Percentiles rank a stretch among this genome's conserved stretches.
phyloP scores from a whole-genome alignment of 257 asterid genomes.

The Scutellaria galericulata region DNA sequence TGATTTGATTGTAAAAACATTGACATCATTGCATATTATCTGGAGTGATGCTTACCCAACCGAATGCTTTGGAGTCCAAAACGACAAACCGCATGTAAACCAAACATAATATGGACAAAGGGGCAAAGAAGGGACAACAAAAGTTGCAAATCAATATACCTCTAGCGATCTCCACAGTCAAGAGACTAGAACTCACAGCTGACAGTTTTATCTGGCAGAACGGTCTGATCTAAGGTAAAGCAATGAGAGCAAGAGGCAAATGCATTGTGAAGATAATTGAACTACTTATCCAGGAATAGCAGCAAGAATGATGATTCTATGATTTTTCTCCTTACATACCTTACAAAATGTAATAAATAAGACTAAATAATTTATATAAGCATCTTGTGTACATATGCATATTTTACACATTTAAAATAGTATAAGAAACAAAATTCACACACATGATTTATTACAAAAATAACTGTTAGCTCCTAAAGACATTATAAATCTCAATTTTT shows the following conservation, averaged over 20 bases:
- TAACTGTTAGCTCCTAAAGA: constrained; percentile 22
- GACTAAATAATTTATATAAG: background rate
- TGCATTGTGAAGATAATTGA: background rate
- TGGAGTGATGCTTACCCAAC: background rate
- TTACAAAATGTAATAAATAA: constrained; percentile 4
- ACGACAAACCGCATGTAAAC: constrained; percentile 17
- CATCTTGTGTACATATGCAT: constrained; percentile 1
- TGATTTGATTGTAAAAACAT: background rate
- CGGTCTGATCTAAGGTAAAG: constrained; percentile 16
- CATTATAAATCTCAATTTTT: background rate
- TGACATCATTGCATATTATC: constrained; percentile 19
- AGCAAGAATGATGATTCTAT: constrained; percentile 22
- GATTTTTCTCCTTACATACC: constrained; percentile 16
- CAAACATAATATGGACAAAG: background rate
- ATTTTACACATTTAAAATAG: constrained; percentile 1
- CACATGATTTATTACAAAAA: constrained; percentile 3
- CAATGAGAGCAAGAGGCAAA: constrained; percentile 3
- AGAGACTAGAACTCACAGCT: constrained; percentile 21
- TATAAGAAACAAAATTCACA: constrained; percentile 1
- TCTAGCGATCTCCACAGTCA: constrained; percentile 18
- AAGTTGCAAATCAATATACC: constrained; percentile 6
- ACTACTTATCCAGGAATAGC: constrained; percentile 13
- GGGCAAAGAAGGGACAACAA: background rate
- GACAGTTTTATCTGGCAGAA: constrained; percentile 22
- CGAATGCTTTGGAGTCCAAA: constrained; percentile 17